Conservation (phyloP, 2,329 filamentous ascomycete genomes). For the Paraconiothyrium brasiliense region DNA sequence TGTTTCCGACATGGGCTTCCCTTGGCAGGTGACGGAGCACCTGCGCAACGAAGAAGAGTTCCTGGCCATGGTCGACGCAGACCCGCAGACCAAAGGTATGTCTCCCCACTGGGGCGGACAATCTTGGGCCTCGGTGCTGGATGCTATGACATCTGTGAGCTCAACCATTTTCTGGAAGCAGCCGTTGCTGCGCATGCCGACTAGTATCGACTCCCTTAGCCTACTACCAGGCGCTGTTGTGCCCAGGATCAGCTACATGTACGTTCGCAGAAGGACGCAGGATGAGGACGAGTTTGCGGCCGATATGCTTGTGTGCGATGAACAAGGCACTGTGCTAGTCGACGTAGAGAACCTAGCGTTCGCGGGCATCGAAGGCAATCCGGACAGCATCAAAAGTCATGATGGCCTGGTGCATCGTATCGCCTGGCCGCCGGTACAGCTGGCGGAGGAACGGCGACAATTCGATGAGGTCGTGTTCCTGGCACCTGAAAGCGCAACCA, state of each 20-base stretch:
- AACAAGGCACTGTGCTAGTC: slow-evolving; percentile 21
- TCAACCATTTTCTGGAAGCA: slow-evolving; percentile 50
- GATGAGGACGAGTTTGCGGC: neutral
- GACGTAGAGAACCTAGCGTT: slow-evolving; percentile 29
- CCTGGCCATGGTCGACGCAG: slow-evolving; percentile 50
- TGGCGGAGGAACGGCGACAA: slow-evolving; percentile 36
- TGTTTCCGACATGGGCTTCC: slow-evolving; percentile 53
- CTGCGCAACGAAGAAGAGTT: slow-evolving; percentile 50
- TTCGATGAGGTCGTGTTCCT: slow-evolving; percentile 32
- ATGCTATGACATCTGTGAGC: slow-evolving; percentile 53
- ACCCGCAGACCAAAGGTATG: slow-evolving; percentile 28
- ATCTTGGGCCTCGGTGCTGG: slow-evolving; percentile 51
- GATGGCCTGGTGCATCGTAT: slow-evolving; percentile 48
- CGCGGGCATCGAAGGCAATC: slow-evolving; percentile 34
- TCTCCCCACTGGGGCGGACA: slow-evolving; percentile 31
- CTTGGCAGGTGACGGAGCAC: slow-evolving; percentile 53
- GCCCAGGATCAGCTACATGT: slow-evolving; percentile 46
- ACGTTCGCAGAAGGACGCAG: slow-evolving; percentile 15
- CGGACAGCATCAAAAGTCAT: slow-evolving; percentile 10
- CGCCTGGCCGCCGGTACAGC: slow-evolving; percentile 48
- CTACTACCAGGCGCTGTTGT: slow-evolving; percentile 21
- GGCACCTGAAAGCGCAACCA: neutral
- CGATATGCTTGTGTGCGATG: slow-evolving; percentile 16
- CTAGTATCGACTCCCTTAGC: slow-evolving; percentile 34
- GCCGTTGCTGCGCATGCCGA: slow-evolving; percentile 48